These are phyloP conservation scores for Crotalaria pallida DNA, from an alignment of 306 rosid genomes.

Conservation along the genomic window DNA sequence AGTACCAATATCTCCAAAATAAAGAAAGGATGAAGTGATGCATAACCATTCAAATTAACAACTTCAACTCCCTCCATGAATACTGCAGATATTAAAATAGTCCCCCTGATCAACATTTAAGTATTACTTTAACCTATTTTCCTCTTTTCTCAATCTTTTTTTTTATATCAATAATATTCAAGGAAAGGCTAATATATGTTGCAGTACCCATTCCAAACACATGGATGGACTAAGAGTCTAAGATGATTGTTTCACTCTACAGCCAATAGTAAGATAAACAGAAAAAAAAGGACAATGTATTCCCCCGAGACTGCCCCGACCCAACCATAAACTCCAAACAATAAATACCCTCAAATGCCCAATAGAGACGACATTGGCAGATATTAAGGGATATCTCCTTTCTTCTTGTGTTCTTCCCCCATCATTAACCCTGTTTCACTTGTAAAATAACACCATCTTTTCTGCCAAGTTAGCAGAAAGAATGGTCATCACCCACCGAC, in stretches of 20 bases:
- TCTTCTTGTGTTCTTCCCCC: slow-evolving; percentile 15
- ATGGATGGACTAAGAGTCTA: slow-evolving; percentile 33
- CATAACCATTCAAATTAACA: too few relatives aligned
- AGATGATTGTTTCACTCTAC: slow-evolving; percentile 41
- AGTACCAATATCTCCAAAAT: too few relatives aligned
- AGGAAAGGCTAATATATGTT: slow-evolving; percentile 30
- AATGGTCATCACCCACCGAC: slow-evolving; percentile 49
- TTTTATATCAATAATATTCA: slow-evolving; percentile 23
- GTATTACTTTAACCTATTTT: too few relatives aligned
- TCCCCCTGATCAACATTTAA: too few relatives aligned
- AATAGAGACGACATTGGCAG: slow-evolving; percentile 28
- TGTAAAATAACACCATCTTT: slow-evolving; percentile 25
- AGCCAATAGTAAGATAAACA: slow-evolving; percentile 27
- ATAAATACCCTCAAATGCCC: slow-evolving; percentile 25
- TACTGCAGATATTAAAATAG: too few relatives aligned
- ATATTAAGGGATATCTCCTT: slow-evolving; percentile 29
- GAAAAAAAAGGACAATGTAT: slow-evolving; percentile 33
- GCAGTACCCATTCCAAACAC: slow-evolving; percentile 41
- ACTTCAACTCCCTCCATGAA: too few relatives aligned
- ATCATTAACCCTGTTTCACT: slow-evolving; percentile 27
- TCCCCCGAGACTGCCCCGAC: slow-evolving; percentile 27
- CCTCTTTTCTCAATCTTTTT: too few relatives aligned
- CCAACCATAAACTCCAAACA: slow-evolving; percentile 37
- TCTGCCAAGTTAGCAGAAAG: slow-evolving; percentile 82
- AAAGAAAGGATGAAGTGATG: too few relatives aligned